phyloP scores from a whole-genome alignment of 768 basidiomycete genomes.

The Leccinum incarnatum region DNA sequence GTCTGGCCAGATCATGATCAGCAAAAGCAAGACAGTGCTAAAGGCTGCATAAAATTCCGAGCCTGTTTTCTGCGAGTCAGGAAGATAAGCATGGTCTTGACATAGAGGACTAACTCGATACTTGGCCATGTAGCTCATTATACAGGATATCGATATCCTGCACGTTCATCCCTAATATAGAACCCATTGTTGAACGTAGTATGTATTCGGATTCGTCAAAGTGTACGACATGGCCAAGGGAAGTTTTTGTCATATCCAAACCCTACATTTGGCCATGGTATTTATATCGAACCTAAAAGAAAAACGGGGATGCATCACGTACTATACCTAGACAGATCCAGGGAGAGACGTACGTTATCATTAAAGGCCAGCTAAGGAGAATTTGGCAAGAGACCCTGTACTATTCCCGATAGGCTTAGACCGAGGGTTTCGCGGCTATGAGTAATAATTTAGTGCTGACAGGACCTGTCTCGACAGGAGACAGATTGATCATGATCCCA shows the following conservation, averaged over 20 bases:
- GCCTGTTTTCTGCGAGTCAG: neutral
- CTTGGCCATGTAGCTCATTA: constrained; percentile 1
- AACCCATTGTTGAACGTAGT: constrained; percentile 8
- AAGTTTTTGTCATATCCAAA: neutral
- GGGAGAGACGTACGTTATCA: neutral
- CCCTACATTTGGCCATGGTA: too few species aligned
- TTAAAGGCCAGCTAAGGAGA: neutral
- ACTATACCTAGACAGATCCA: neutral
- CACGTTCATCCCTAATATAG: constrained; percentile 14
- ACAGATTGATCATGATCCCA: too few species aligned
- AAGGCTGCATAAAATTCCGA: constrained; percentile 11
- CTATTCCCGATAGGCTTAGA: neutral
- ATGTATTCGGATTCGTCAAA: neutral
- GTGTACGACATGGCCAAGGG: constrained; percentile 1
- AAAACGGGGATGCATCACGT: too few species aligned
- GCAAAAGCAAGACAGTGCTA: neutral
- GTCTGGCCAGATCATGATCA: neutral
- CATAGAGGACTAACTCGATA: constrained; percentile 13
- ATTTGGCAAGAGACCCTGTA: neutral
- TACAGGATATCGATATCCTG: constrained; percentile 16
- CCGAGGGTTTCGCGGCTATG: too few species aligned
- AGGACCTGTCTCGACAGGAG: too few species aligned
- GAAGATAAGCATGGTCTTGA: constrained; percentile 13
- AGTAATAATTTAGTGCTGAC: too few species aligned
- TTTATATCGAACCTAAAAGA: neutral